phyloP scores from a whole-genome alignment of 2,329 filamentous ascomycete species.

The Pseudogymnoascus pannorum region DNA sequence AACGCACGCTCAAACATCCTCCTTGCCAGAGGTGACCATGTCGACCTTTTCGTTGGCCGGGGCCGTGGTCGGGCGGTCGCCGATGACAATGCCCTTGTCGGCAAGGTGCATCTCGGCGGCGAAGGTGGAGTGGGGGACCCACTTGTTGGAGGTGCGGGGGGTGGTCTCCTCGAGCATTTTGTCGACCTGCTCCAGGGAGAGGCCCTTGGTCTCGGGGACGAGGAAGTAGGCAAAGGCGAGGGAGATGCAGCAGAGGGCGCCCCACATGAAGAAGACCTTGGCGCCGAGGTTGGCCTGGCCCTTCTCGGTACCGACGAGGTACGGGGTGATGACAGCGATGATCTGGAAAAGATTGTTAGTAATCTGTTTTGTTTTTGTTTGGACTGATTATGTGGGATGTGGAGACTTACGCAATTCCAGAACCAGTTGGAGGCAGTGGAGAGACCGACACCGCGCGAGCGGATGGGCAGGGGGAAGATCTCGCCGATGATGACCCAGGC shows the following conservation, averaged over 20 bases:
- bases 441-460: slow-evolving; percentile 75
- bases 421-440: slow-evolving; percentile 86
- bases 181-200: slow-evolving; percentile 65
- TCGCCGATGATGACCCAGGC: slow-evolving; percentile 81
- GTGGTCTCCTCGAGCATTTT: slow-evolving; percentile 46
- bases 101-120: slow-evolving; percentile 20
- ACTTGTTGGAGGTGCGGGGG: slow-evolving; percentile 30
- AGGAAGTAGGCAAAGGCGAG: slow-evolving; percentile 50
- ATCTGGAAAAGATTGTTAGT: slow-evolving; percentile 46
- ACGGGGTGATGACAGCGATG: slow-evolving; percentile 61
- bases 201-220: slow-evolving; percentile 66
- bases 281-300: slow-evolving; percentile 61
- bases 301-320: slow-evolving; percentile 50
- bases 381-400: too few species aligned
- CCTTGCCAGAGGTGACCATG: neutral
- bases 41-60: too few species aligned
- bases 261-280: slow-evolving; percentile 64
- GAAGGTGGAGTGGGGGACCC: slow-evolving; percentile 26
- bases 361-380: neutral
- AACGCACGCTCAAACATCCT: neutral
- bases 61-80: neutral
- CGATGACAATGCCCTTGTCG: slow-evolving; percentile 7
- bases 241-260: slow-evolving; percentile 46
- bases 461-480: slow-evolving; percentile 79
- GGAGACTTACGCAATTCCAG: slow-evolving; percentile 56